phyloP scores from a whole-genome alignment of 495 filamentous ascomycete species.

The Aspergillus heteromorphus region DNA sequence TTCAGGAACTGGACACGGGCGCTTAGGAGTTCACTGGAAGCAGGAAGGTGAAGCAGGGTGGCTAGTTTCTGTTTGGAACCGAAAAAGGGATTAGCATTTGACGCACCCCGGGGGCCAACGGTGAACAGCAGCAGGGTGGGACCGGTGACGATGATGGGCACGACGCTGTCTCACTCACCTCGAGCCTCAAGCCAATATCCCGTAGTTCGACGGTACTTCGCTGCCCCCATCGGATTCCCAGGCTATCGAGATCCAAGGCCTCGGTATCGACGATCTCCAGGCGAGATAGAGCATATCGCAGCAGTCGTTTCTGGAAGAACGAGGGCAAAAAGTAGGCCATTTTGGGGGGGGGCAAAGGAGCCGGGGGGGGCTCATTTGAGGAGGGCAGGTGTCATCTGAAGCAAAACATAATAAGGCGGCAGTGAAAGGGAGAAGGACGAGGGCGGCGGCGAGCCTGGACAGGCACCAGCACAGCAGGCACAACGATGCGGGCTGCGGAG shows the following conservation, averaged over 20 bases:
- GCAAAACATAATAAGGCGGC: conserved; percentile 17
- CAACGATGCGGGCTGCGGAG: conserved; percentile 5
- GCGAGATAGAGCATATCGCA: conserved; percentile 74
- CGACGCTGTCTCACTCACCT: conserved; percentile 44
- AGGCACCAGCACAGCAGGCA: conserved; percentile 5
- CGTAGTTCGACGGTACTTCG: conserved; percentile 72
- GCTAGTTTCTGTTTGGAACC: conserved; percentile 61
- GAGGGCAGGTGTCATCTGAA: conserved; percentile 24
- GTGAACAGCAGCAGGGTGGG: conserved; percentile 10
- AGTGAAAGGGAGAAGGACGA: conserved; percentile 6
- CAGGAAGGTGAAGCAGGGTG: conserved; percentile 64
- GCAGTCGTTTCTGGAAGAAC: conserved; percentile 73
- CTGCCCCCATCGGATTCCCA: conserved; percentile 72
- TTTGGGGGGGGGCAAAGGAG: conserved; percentile 22
- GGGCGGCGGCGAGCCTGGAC: not conserved
- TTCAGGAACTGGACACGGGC: conserved; percentile 66
- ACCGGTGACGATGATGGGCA: conserved; percentile 8
- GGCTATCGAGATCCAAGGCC: conserved; percentile 68
- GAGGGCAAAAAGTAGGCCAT: conserved; percentile 63
- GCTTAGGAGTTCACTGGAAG: conserved; percentile 59
- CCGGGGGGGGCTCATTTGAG: conserved; percentile 29
- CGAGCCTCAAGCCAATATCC: conserved; percentile 70
- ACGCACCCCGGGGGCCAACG: not conserved
- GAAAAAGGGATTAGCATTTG: conserved; percentile 10
- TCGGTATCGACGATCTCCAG: conserved; percentile 78